These are phyloP conservation scores for Paramarasmius palmivorus DNA, from an alignment of 1,284 basidiomycete species.

Conservation along the genomic window DNA sequence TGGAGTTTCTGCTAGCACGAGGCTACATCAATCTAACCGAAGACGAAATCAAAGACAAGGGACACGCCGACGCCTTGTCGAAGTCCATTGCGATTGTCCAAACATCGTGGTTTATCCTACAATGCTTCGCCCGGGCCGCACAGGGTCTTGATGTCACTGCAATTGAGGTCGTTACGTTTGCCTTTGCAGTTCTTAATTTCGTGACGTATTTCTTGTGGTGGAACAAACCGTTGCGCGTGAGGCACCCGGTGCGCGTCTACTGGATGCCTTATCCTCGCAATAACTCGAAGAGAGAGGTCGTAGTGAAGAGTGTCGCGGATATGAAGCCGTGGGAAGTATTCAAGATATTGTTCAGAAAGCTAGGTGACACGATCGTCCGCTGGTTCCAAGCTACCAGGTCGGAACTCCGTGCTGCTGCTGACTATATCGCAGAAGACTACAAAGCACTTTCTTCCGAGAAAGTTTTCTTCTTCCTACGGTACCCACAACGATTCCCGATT, in stretches of 20 bases:
- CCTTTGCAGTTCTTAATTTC: constrained; percentile 16
- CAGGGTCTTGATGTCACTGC: constrained; percentile 14
- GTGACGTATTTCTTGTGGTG: constrained; percentile 18
- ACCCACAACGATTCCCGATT: too few species aligned
- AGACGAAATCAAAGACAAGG: constrained; percentile 19
- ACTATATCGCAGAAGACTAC: too few species aligned
- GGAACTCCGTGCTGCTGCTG: too few species aligned
- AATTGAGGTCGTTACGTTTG: constrained; percentile 18
- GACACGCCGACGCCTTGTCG: constrained; percentile 15
- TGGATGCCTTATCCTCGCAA: not conserved
- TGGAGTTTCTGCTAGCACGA: not conserved
- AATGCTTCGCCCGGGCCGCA: constrained; percentile 13
- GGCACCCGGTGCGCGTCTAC: constrained; percentile 7
- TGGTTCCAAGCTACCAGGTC: too few species aligned
- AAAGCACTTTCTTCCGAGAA: too few species aligned
- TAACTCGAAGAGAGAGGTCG: too few species aligned
- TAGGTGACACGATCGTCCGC: too few species aligned
- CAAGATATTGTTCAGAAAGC: too few species aligned
- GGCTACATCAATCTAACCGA: constrained; percentile 1
- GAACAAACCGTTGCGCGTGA: constrained; percentile 16
- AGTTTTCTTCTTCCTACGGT: too few species aligned
- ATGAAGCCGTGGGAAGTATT: too few species aligned
- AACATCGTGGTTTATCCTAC: constrained; percentile 18
- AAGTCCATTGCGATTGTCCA: constrained; percentile 17
- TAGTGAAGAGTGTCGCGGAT: too few species aligned